phyloP scores from a whole-genome alignment of 805 yeast species.

The Ogataea populi-albae region DNA sequence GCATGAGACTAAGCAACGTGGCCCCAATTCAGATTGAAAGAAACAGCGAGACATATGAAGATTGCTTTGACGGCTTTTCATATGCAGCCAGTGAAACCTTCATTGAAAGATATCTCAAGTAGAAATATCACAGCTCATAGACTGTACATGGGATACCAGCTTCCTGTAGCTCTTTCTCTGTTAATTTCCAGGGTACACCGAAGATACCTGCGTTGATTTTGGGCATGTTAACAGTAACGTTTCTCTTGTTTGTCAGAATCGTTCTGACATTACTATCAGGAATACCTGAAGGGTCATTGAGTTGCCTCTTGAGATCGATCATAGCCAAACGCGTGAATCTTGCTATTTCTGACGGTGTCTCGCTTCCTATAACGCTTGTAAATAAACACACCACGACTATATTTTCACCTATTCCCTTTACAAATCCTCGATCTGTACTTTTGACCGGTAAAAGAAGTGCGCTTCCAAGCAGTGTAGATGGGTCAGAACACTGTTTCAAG shows the following conservation, averaged over 20 bases:
- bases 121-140: conserved; percentile 37
- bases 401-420: conserved; percentile 22
- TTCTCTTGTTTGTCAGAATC: background rate
- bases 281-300: conserved; percentile 20
- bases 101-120: conserved; percentile 29
- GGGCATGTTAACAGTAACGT: conserved; percentile 54
- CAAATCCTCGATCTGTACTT: conserved; percentile 32
- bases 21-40: conserved; percentile 9
- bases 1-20: conserved; percentile 38
- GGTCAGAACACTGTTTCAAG: conserved; percentile 16
- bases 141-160: conserved; percentile 40
- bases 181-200: conserved; percentile 72
- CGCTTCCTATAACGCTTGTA: conserved; percentile 59
- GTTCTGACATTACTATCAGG: conserved; percentile 2
- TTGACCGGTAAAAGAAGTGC: conserved; percentile 42
- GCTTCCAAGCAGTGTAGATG: conserved; percentile 50
- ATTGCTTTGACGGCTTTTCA: conserved; percentile 42
- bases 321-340: conserved; percentile 50
- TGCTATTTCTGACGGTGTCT: conserved; percentile 45
- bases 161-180: conserved; percentile 50
- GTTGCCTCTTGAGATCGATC: conserved; percentile 41
- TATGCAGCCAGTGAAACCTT: conserved; percentile 41
- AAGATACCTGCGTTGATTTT: conserved; percentile 79
- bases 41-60: conserved; percentile 3
- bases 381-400: conserved; percentile 63